Evolutionary conservation across 352 stramenopile genomes (phyloP), one percentile per base, ranked within the genome.

Genomic region (Phytophthora cactorum): DNA sequence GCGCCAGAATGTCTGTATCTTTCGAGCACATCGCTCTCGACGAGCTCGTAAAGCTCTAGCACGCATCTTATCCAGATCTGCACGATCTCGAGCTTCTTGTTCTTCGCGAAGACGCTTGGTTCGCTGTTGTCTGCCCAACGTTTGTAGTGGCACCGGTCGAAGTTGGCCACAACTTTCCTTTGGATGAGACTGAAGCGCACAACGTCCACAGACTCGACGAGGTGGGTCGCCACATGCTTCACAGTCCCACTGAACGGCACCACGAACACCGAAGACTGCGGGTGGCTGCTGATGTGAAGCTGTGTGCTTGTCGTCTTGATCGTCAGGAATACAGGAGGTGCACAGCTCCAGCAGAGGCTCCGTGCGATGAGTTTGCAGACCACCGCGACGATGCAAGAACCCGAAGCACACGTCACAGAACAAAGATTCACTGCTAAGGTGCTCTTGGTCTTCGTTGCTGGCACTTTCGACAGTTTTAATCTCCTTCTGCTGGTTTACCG

Each of bases 371-470:
- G 58, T 47, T 57, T 82, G 73, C 8, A 91, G 51, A 2, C 60
- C 68, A 12, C 84, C 84, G 7, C 75, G 78, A 9, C 56, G 76
- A 51, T 92, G 84, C 15, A 73, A 52, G 49, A 83, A 92, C 0
- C 62, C 74, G 63, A 88, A 92, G 47, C 82, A 92, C 10, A 86
- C 78, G 34, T 91, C 84, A 56, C 84, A 92, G 55, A 83, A 91
- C 8, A 86, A 65, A 8, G 59, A 51, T 14, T 88, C 74, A 28
- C 49, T 74, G 36, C 57, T 52, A 22, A 27, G 64, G n/a, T 10
- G 12, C 22, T 67, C 31, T 11, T 64, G 46, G 5, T 59, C 17
- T 14, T n/a, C 41, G 1, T 34, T 47, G n/a, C 54, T 31, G 25
- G 32, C 11, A 11, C 25, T 45, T 34, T 64, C 60, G 3, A 27